Percentiles rank a stretch among this genome's conserved stretches.
Evolutionary conservation across 257 asterid species (phyloP).

Genomic region (Ilex asprella): DNA sequence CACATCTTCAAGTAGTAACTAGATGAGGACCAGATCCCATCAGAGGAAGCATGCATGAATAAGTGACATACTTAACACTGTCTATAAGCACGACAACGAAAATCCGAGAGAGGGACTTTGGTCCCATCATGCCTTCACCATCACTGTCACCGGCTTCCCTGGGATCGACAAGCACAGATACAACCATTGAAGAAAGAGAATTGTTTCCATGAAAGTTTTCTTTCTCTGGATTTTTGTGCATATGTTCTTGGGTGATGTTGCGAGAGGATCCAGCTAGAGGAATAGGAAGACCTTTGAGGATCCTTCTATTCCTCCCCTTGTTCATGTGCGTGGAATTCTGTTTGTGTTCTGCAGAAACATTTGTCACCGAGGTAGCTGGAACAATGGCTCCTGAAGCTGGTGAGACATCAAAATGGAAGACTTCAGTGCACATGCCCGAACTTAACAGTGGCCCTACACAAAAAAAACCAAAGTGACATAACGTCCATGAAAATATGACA

Average conservation of each 20-base stretch:
- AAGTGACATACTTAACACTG: conserved; percentile 89
- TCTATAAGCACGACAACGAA: conserved; percentile 84
- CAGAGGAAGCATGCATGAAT: conserved; percentile 89
- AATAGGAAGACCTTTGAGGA: conserved; percentile 51
- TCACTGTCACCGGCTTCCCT: conserved; percentile 74
- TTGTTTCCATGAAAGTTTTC: conserved; percentile 37
- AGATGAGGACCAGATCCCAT: conserved; percentile 63
- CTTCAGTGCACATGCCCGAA: conserved; percentile 93
- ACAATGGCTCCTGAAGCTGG: conserved; percentile 71
- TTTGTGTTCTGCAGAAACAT: conserved; percentile 36
- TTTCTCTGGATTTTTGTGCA: conserved; percentile 32
- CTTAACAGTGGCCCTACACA: conserved; percentile 85
- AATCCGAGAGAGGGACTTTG: conserved; percentile 65
- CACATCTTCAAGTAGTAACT: conserved; percentile 43
- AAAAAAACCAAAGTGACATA: not conserved
- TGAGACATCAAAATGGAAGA: conserved; percentile 87
- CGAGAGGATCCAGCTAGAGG: conserved; percentile 46
- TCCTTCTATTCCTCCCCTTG: conserved; percentile 61
- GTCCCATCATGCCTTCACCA: conserved; percentile 69
- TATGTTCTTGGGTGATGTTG: conserved; percentile 50
- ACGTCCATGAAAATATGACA: not conserved
- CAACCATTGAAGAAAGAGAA: conserved; percentile 75
- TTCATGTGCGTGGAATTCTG: conserved; percentile 41
- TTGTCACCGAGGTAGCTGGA: conserved; percentile 44
- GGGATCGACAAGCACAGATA: conserved; percentile 92